Evolutionary conservation across 306 rosid species (phyloP), one percentile per base, ranked within the genome.

Genomic region (Calophaca sinica): DNA sequence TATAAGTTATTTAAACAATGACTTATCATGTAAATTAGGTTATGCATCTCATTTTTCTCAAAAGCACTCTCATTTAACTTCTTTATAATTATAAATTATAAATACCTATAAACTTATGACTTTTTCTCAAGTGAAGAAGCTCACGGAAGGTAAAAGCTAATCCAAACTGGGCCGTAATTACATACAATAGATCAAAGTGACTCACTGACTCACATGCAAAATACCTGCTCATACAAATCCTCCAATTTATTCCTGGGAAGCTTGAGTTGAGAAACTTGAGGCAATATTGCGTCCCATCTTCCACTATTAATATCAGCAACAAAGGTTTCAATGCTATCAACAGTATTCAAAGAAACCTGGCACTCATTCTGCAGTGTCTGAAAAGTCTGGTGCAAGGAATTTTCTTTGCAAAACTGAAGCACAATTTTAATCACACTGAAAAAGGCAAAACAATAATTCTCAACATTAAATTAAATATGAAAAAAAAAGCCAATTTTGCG

Each of bases 141-240:
- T 20, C 26, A 20, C 26, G 26, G 26, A 20, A 20, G 26, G 26
- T 20, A 20, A 20, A 20, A 20, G 26, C 26, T 20, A 20, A 20
- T 20, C 26, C 26, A 20, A 20, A 20, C 26, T 20, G 26, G 26
- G 26, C 26, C 26, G 26, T 20, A 20, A 36, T 50, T 14, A 13
- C 62, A 66, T 35, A 12, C 15, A 12, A 72, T 10, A 28, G 57
- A 36, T 44, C 61, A 42, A 74, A 50, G 66, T 15, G 45, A 58
- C 3, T 52, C 61, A 13, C 26, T 14, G 39, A 41, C 45, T 41
- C 45, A 6, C 62, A 57, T 3, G 46, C 66, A 54, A 70, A 62
- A 70, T 74, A 90, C 98, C 97, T 94, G 98, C 82, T 94, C 99
- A 79, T 92, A 94, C 87, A 94, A 92, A 84, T 92, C 99, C 86